Percentiles rank a stretch among this genome's conserved stretches.
Evolutionary conservation across 768 basidiomycete genomes (phyloP).

Genomic region (Melanogaster broomeanus): DNA sequence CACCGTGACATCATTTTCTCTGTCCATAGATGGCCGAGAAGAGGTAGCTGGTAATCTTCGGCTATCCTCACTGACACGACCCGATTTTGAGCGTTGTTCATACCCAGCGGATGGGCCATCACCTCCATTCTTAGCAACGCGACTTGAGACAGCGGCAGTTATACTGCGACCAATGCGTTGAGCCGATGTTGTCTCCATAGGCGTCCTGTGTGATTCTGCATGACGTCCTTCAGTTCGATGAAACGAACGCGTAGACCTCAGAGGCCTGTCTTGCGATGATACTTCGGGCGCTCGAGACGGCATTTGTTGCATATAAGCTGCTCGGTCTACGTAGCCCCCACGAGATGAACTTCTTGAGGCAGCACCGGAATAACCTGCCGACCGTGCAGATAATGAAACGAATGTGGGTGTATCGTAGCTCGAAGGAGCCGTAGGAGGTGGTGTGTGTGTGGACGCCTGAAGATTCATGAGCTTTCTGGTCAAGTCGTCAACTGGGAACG

Average conservation of each 20-base stretch:
- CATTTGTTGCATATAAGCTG: conserved; percentile 19
- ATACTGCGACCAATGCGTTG: conserved; percentile 37
- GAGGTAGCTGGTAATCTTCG: conserved; percentile 19
- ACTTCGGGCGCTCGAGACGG: conserved; percentile 19
- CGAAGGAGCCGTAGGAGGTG: conserved; percentile 11
- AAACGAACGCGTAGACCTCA: conserved; percentile 63
- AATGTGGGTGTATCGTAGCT: conserved; percentile 10
- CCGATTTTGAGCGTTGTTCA: conserved; percentile 19
- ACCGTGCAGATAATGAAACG: conserved; percentile 10
- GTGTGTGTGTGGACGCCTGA: conserved; percentile 32
- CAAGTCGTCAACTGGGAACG: conserved; percentile 60
- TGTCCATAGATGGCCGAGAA: conserved; percentile 25
- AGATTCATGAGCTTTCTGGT: conserved; percentile 57
- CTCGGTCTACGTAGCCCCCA: conserved; percentile 13
- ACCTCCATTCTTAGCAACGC: conserved; percentile 14
- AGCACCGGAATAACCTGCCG: conserved; percentile 5
- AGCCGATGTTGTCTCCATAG: conserved; percentile 29
- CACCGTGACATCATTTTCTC: conserved; percentile 21
- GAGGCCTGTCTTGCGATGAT: conserved; percentile 22
- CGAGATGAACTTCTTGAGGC: conserved; percentile 26
- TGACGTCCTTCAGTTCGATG: conserved; percentile 46
- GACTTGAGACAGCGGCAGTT: conserved; percentile 28
- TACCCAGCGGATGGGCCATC: conserved; percentile 10
- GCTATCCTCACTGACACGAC: conserved; percentile 29
- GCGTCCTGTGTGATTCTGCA: conserved; percentile 36